Evolutionary conservation across 495 filamentous ascomycete species (phyloP).

Genomic region (Penicillium ucsense): DNA sequence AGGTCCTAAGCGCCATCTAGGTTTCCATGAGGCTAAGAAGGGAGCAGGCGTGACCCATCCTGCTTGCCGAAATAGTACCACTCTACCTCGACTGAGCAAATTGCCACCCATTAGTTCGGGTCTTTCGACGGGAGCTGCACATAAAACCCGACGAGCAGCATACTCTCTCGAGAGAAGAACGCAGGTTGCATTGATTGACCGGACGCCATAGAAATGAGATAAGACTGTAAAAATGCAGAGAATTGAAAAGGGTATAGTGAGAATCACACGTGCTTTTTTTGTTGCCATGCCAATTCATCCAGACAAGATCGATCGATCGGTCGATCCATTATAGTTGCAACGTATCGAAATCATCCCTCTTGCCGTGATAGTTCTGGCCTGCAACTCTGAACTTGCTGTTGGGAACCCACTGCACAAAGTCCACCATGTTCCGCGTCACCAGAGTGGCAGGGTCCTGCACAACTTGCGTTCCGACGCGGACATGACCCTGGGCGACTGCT

Average conservation of each 20-base stretch:
- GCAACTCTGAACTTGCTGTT: constrained; percentile 94
- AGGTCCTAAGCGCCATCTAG: too few species aligned
- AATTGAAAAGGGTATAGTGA: constrained; percentile 22
- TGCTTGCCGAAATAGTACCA: too few species aligned
- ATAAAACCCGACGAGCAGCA: too few species aligned
- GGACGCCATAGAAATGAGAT: too few species aligned
- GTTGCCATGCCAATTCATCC: neutral
- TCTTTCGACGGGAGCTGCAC: too few species aligned
- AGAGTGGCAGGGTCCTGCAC: constrained; percentile 64
- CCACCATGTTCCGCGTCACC: constrained; percentile 70
- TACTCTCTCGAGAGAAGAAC: too few species aligned
- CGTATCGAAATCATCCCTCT: constrained; percentile 94
- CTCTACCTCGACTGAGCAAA: too few species aligned
- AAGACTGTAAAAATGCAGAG: neutral
- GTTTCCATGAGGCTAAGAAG: too few species aligned
- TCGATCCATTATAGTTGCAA: constrained; percentile 37
- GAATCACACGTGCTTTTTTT: constrained; percentile 17
- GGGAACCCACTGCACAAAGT: constrained; percentile 95
- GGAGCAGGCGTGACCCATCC: too few species aligned
- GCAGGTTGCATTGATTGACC: too few species aligned
- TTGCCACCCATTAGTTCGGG: too few species aligned
- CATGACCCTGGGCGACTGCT: constrained; percentile 92
- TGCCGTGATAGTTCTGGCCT: constrained; percentile 86
- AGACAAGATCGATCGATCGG: too few species aligned
- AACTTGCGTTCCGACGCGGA: constrained; percentile 84